Evolutionary conservation across 148 eudicot genomes (phyloP).

Genomic region (Spergularia marina): DNA sequence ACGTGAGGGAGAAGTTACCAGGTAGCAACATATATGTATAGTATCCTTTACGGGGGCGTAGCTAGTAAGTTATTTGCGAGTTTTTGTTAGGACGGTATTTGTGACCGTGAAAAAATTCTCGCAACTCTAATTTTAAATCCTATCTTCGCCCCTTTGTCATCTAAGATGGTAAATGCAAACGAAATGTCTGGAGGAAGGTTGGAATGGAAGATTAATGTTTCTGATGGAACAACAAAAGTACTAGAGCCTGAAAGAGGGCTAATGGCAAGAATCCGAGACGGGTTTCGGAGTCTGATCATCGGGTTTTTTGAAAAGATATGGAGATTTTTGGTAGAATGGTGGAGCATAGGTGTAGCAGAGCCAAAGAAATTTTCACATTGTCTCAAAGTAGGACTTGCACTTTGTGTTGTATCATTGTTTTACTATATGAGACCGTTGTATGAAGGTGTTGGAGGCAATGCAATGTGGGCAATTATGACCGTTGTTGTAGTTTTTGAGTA

Average conservation of each 20-base stretch:
- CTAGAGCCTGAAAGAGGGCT: conserved; percentile 37
- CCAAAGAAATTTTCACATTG: conserved; percentile 71
- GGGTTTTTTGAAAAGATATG: conserved; percentile 30
- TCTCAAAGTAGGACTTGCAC: conserved; percentile 74
- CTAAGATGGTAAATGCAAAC: conserved; percentile 32
- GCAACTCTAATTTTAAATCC: no score
- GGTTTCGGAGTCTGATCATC: conserved; percentile 24
- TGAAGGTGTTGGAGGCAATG: conserved; percentile 80
- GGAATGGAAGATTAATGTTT: conserved; percentile 67
- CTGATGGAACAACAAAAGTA: conserved; percentile 47
- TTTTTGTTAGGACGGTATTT: no score
- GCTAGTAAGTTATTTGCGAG: no score
- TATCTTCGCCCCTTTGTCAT: neutral
- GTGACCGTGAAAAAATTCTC: no score
- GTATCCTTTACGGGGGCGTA: no score
- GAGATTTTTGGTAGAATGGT: conserved; percentile 51
- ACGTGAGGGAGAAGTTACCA: neutral
- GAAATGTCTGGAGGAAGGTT: conserved; percentile 32
- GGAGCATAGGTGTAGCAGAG: conserved; percentile 61
- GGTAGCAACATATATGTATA: no score
- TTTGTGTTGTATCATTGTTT: conserved; percentile 67
- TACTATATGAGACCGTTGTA: conserved; percentile 89
- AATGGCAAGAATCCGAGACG: conserved; percentile 12
- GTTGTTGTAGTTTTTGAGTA: conserved; percentile 87
- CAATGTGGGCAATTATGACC: conserved; percentile 97